Evolutionary conservation across 2,329 filamentous ascomycete genomes (phyloP).

Genomic region (Colletotrichum tabaci): DNA sequence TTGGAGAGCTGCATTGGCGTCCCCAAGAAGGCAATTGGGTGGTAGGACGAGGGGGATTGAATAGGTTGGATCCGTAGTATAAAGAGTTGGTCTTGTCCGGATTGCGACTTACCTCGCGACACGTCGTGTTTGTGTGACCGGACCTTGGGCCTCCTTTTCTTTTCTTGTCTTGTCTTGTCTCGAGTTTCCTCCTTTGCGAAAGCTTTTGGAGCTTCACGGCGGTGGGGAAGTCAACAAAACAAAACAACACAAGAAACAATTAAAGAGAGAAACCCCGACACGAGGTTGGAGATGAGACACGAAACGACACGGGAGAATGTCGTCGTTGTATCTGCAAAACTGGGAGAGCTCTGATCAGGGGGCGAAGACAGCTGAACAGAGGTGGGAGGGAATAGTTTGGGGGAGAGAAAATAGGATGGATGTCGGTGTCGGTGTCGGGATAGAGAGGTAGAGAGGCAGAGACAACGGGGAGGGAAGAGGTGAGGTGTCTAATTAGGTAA

Average conservation of each 20-base stretch:
- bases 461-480: conserved; percentile 9
- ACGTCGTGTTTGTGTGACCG: conserved; percentile 18
- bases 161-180: conserved; percentile 1
- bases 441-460: background rate
- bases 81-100: background rate
- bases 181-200: conserved; percentile 23
- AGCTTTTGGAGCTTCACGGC: conserved; percentile 14
- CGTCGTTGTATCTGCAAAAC: conserved; percentile 32
- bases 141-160: conserved; percentile 23
- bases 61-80: background rate
- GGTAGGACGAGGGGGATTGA: background rate
- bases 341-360: conserved; percentile 23
- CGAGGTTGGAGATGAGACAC: conserved; percentile 11
- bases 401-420: background rate
- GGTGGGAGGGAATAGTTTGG: conserved; percentile 4
- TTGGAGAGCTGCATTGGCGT: conserved; percentile 24
- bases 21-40: conserved; percentile 23
- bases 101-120: conserved; percentile 31
- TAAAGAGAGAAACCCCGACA: background rate
- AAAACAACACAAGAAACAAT: conserved; percentile 7
- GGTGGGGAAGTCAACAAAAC: conserved; percentile 8
- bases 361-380: conserved; percentile 31
- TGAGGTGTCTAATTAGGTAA: conserved; percentile 41
- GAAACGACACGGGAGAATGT: conserved; percentile 18
- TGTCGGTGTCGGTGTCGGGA: background rate